These are phyloP conservation scores for Podila epigama DNA, from an alignment of 192 early-diverging fungal genomes.

Conservation along the genomic window DNA sequence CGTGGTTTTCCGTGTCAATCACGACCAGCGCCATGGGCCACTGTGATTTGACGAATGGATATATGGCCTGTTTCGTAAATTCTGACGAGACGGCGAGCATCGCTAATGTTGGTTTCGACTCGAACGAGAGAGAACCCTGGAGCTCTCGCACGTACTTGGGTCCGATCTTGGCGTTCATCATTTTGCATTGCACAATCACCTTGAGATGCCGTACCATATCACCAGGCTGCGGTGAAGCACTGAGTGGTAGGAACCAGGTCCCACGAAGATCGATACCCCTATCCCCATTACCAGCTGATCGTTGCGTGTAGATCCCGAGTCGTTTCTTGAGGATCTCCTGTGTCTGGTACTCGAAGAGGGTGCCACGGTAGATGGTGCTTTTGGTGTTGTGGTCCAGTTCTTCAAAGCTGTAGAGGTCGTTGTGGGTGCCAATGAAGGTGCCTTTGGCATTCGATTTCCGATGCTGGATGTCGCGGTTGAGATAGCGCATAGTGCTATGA, in stretches of 20 bases:
- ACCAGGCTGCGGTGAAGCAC: slow-evolving; percentile 14
- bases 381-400: slow-evolving; percentile 8
- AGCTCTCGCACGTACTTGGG: slow-evolving; percentile 39
- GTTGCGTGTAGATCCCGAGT: slow-evolving; percentile 47
- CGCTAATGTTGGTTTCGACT: slow-evolving; percentile 40
- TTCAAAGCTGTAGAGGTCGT: slow-evolving; percentile 25
- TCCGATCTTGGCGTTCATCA: slow-evolving; percentile 18
- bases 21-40: slow-evolving; percentile 46
- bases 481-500: slow-evolving; percentile 26
- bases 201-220: slow-evolving; percentile 38
- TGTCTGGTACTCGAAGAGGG: slow-evolving; percentile 38
- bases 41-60: slow-evolving; percentile 27
- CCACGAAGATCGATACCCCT: slow-evolving; percentile 38
- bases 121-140: slow-evolving; percentile 33
- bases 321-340: slow-evolving; percentile 26
- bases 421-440: background rate
- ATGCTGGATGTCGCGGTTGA: slow-evolving; percentile 9
- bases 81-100: slow-evolving; percentile 29
- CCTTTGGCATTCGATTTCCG: background rate
- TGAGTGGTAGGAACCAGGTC: slow-evolving; percentile 45
- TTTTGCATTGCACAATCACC: slow-evolving; percentile 49
- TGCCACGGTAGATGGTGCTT: slow-evolving; percentile 36
- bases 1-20: slow-evolving; percentile 16
- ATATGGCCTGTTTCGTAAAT: slow-evolving; percentile 18
- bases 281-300: slow-evolving; percentile 30